Percentiles rank a stretch among this genome's conserved stretches.
Evolutionary conservation across 1,139 yeast species (phyloP).

Genomic region (Zygosaccharomyces sapae): DNA sequence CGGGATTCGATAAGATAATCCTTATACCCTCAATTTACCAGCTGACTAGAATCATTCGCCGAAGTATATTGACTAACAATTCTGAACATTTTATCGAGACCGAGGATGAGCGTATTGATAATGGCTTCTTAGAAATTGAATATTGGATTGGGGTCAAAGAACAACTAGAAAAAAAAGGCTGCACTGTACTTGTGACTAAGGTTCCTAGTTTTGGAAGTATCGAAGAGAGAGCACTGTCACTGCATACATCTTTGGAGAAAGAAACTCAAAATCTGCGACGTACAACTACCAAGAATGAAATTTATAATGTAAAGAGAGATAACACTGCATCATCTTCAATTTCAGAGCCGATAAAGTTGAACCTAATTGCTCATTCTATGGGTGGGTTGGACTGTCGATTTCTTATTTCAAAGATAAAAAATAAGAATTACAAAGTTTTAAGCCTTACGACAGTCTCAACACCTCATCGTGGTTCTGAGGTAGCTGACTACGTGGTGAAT

Average conservation of each 20-base stretch:
- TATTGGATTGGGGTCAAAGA: conserved; percentile 80
- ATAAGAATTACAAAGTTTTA: conserved; percentile 50
- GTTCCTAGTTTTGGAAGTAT: conserved; percentile 84
- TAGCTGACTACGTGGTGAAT: conserved; percentile 65
- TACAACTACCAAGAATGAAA: conserved; percentile 32
- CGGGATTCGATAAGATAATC: conserved; percentile 67
- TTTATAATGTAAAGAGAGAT: conserved; percentile 33
- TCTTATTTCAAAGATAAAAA: conserved; percentile 53
- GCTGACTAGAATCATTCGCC: conserved; percentile 27
- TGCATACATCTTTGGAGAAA: conserved; percentile 50
- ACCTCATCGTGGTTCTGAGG: conserved; percentile 83
- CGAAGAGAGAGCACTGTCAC: conserved; percentile 56
- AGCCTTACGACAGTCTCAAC: conserved; percentile 82
- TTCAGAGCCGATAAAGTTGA: conserved; percentile 45
- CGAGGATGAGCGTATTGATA: conserved; percentile 21
- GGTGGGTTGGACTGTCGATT: conserved; percentile 87
- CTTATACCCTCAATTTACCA: conserved; percentile 46
- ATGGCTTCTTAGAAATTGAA: conserved; percentile 47
- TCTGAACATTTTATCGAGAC: conserved; percentile 26
- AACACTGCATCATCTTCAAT: conserved; percentile 19
- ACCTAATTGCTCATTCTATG: conserved; percentile 86
- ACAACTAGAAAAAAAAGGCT: conserved; percentile 57
- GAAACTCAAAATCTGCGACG: conserved; percentile 41
- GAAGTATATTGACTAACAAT: conserved; percentile 22
- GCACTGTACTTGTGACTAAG: conserved; percentile 64